A percentile compares a stretch with the other conserved stretches of the same genome.
phyloP scores from a whole-genome alignment of 192 early-diverging fungal genomes.

The Chytriomyces confervae region DNA sequence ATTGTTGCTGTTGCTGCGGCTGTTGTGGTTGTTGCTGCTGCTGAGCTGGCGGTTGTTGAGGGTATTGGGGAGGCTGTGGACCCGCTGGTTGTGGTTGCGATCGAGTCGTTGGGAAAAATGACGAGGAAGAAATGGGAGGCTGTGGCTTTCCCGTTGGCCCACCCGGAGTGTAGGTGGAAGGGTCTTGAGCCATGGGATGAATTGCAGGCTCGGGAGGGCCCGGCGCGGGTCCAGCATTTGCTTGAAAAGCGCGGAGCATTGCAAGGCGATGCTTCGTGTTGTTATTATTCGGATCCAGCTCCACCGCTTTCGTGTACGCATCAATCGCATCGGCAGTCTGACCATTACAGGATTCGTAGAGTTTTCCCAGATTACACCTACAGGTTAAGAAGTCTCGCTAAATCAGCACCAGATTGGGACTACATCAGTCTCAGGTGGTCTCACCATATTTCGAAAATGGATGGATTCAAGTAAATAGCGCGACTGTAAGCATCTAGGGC shows the following conservation, averaged over 20 bases:
- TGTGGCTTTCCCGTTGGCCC: conserved; percentile 18
- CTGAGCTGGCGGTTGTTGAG: background rate
- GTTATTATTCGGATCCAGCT: conserved; percentile 88
- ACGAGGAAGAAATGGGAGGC: background rate
- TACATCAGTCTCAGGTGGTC: conserved; percentile 1
- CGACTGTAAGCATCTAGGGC: conserved; percentile 96
- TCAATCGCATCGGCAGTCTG: conserved; percentile 96
- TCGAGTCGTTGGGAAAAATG: conserved; percentile 10
- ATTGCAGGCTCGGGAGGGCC: conserved; percentile 27
- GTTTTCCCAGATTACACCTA: conserved; percentile 86
- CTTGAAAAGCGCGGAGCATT: conserved; percentile 48
- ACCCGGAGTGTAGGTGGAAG: conserved; percentile 12
- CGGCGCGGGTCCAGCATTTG: conserved; percentile 31
- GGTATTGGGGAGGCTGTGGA: background rate
- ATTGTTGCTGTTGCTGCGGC: conserved; percentile 7
- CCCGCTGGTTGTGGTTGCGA: conserved; percentile 2
- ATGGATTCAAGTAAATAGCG: conserved; percentile 91
- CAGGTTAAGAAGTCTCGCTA: background rate
- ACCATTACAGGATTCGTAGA: conserved; percentile 98
- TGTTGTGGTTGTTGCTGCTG: conserved; percentile 1
- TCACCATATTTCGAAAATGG: conserved; percentile 96
- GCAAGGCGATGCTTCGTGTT: conserved; percentile 82
- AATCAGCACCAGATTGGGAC: conserved; percentile 3
- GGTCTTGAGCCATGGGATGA: conserved; percentile 31
- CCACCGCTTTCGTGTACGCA: conserved; percentile 91